These are phyloP conservation scores for Phaeotremella skinneri DNA, from an alignment of 768 basidiomycete species.

Conservation along the genomic window DNA sequence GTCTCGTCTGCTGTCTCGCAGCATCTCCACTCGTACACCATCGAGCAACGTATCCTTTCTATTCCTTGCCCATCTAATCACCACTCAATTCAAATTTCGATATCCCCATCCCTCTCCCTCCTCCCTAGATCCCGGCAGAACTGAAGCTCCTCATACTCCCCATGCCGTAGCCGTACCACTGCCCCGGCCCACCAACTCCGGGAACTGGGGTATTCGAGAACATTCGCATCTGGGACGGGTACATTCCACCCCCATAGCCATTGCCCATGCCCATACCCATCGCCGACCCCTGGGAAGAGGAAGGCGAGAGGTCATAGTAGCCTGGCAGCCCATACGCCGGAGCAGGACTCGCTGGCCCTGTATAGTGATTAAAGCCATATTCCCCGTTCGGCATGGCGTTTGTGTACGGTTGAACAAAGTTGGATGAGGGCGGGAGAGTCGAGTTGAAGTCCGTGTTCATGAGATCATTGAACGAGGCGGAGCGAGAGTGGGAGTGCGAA, in stretches of 20 bases:
- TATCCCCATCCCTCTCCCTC: no score
- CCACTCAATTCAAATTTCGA: no score
- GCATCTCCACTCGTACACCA: no score
- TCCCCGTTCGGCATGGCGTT: neutral
- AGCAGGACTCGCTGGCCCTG: neutral
- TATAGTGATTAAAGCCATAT: neutral
- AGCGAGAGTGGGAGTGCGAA: no score
- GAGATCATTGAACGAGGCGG: no score
- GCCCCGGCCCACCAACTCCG: neutral
- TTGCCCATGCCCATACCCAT: neutral
- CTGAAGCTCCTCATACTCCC: neutral
- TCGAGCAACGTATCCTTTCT: no score
- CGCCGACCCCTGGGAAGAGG: neutral
- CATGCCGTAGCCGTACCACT: neutral
- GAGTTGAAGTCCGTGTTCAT: no score
- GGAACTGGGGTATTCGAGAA: conserved; percentile 1
- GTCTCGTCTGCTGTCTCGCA: no score
- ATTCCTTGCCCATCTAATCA: no score
- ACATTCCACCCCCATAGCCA: neutral
- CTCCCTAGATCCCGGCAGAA: no score
- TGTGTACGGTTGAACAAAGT: neutral
- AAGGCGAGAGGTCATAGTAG: conserved; percentile 15
- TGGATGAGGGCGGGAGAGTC: no score
- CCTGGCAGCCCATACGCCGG: conserved; percentile 14
- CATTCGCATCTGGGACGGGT: neutral